A percentile compares a stretch with the other conserved stretches of the same genome.
Conservation (phyloP, 202 grass and related monocot genomes). For the Eragrostis tef region DNA sequence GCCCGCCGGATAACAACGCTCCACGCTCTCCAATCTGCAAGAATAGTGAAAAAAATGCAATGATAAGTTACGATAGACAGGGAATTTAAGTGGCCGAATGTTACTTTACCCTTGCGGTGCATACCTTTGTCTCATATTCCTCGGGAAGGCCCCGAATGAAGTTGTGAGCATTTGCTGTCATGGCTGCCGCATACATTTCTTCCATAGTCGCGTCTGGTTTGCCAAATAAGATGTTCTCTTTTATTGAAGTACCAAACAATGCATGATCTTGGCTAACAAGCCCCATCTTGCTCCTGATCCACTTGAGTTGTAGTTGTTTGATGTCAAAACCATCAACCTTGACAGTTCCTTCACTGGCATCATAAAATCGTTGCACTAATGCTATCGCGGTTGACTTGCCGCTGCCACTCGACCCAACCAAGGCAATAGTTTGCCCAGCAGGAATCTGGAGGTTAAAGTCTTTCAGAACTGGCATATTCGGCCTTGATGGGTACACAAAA, state of each 20-base stretch:
- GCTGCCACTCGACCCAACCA: slow-evolving; percentile 89
- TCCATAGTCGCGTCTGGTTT: slow-evolving; percentile 81
- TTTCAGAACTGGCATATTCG: slow-evolving; percentile 69
- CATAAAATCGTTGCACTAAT: slow-evolving; percentile 95
- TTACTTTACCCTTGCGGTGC: slow-evolving; percentile 13
- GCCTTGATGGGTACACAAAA: slow-evolving; percentile 90
- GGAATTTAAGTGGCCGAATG: slow-evolving; percentile 10
- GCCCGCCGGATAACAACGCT: slow-evolving; percentile 82
- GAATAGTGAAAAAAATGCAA: neutral
- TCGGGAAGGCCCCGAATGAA: slow-evolving; percentile 88
- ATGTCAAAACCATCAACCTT: slow-evolving; percentile 83
- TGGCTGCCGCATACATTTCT: slow-evolving; percentile 86
- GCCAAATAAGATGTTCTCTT: slow-evolving; percentile 90
- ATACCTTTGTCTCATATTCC: slow-evolving; percentile 93
- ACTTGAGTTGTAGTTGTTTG: slow-evolving; percentile 72
- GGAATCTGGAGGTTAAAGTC: slow-evolving; percentile 82
- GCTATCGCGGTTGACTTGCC: slow-evolving; percentile 95
- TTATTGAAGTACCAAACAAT: slow-evolving; percentile 88
- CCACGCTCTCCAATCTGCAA: slow-evolving; percentile 94
- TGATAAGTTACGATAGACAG: slow-evolving; percentile 20
- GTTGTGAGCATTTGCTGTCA: slow-evolving; percentile 97
- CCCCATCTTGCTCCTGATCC: slow-evolving; percentile 92
- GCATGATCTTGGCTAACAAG: slow-evolving; percentile 98
- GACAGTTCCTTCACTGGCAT: slow-evolving; percentile 71
- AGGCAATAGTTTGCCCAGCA: slow-evolving; percentile 79